Percentiles rank a stretch among this genome's conserved stretches.
These are phyloP conservation scores for Colletotrichum sp. DNA, from an alignment of 2,329 filamentous ascomycete genomes.

Conservation along the genomic window DNA sequence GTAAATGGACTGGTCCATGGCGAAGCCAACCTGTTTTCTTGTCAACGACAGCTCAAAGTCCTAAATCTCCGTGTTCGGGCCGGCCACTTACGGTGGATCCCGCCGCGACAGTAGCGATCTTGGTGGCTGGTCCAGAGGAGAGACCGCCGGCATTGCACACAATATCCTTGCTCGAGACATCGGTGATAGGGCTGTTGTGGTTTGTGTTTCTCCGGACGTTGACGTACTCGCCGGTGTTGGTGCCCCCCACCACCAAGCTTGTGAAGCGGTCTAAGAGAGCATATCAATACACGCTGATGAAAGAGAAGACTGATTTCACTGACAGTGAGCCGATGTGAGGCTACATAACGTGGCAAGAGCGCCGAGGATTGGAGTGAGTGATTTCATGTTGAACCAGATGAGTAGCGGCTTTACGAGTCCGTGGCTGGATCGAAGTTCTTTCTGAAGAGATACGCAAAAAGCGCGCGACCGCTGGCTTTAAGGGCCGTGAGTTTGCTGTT, in stretches of 20 bases:
- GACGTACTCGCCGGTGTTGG: constrained; percentile 18
- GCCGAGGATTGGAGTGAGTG: neutral
- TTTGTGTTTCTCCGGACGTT: constrained; percentile 14
- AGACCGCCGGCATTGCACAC: constrained; percentile 49
- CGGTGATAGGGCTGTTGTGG: constrained; percentile 55
- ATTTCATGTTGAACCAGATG: neutral
- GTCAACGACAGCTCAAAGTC: neutral
- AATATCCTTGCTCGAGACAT: constrained; percentile 45
- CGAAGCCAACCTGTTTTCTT: neutral
- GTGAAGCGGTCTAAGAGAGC: constrained; percentile 11
- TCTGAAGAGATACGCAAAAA: neutral
- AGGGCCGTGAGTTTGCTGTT: neutral
- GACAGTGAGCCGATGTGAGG: constrained; percentile 7
- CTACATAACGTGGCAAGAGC: neutral
- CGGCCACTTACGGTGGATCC: constrained; percentile 4
- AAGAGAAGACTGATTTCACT: neutral
- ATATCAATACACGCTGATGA: neutral
- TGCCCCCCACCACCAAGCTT: constrained; percentile 10
- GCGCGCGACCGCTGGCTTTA: neutral
- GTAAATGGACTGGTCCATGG: constrained; percentile 16
- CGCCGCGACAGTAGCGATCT: constrained; percentile 11
- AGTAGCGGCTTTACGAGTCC: neutral
- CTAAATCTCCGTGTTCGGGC: neutral
- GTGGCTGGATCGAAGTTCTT: neutral
- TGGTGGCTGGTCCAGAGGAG: constrained; percentile 1